Evolutionary conservation across 495 filamentous ascomycete genomes (phyloP), one percentile per base, ranked within the genome.

Genomic region (Trypethelium eluteriae): DNA sequence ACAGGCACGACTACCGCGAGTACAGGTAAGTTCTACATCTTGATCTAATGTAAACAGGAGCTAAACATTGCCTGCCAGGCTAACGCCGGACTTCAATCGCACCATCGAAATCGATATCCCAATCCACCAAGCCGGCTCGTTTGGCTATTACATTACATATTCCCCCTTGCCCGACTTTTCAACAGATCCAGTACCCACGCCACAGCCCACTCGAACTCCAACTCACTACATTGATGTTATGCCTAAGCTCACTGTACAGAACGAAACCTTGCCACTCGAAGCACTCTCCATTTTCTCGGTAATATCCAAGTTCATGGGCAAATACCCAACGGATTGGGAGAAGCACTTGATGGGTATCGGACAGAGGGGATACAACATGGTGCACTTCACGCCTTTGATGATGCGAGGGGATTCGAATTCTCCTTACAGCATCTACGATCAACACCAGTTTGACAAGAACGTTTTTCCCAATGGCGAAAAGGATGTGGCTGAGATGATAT

Each of bases 301-400:
- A 44, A 88, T 98, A 66, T 96, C 92, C 65, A 99, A 98, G 77
- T 96, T 96, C 81, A 93, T 99, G 89, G 95, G 95, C 46, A 86
- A 87, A 71, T 94, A 90, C 71, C 93, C 94, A 1, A 79, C 81
- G 2, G 88, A 92, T 67, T 99, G 93, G 93, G 86, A 97, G 66
- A 86, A 84, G 16, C 92, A 98, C 74, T 82, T 98, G 63, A 80
- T 84, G 68, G 94, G 94, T 49, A 94, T 98, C 69, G 86, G 88
- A 67, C 85, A 89, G 62, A 83, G 94, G 44, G 91, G 92, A 6
- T 99, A 99, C 79, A 99, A 99, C 76, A 96, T 98, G 91, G 85
- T 99, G 64, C 95, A 99, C 76, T 99, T 98, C 74, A 96, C 95
- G 3, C 95, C 95, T 7, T 79, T 98, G 70, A 94, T 92, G 82